Conservation (phyloP, 345 rosid genomes). For the Eucalyptus cloeziana region DNA sequence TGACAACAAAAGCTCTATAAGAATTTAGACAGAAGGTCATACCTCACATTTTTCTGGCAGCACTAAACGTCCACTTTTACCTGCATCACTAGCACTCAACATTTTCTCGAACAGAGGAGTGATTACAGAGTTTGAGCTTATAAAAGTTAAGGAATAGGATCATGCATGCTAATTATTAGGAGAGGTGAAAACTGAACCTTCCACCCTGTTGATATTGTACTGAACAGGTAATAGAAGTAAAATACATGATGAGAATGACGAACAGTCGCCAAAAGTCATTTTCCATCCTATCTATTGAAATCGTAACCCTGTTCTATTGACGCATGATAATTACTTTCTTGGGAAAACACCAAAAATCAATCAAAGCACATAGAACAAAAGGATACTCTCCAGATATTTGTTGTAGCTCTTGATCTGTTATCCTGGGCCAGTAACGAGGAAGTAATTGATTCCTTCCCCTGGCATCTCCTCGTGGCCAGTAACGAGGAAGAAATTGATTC, state of each 20-base stretch:
- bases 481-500: too few relatives aligned
- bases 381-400: constrained; percentile 86
- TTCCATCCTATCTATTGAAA: background rate
- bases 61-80: constrained; percentile 74
- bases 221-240: background rate
- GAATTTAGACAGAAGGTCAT: too few relatives aligned
- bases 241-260: background rate
- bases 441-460: constrained; percentile 20
- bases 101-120: constrained; percentile 87
- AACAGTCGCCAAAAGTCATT: background rate
- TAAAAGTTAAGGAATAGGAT: constrained; percentile 38
- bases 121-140: constrained; percentile 68
- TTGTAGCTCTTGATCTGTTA: constrained; percentile 59
- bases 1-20: too few relatives aligned
- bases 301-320: background rate
- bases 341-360: background rate
- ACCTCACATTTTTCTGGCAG: too few relatives aligned
- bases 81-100: constrained; percentile 95
- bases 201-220: background rate
- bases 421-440: constrained; percentile 87
- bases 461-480: too few relatives aligned
- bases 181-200: background rate
- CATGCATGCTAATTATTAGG: background rate
- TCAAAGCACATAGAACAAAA: constrained; percentile 8
- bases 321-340: too few relatives aligned